Base-by-base conservation (phyloP, 768 basidiomycete species). In the Sporobolomyces pararoseus region DNA sequence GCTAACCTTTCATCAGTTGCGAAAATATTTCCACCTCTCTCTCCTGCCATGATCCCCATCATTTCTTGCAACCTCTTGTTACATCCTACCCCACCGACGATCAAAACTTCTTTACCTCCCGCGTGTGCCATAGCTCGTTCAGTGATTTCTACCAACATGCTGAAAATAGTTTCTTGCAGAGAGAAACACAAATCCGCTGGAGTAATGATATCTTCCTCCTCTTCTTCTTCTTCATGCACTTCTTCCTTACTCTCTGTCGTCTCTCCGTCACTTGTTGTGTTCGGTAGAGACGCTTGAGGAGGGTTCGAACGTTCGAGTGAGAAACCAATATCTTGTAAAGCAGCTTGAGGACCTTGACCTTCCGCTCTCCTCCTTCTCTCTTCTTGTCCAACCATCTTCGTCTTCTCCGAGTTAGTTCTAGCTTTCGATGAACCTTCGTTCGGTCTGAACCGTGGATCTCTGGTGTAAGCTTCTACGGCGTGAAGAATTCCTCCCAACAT, bases 51-150 rank as follows among this genome's bases (percentile, higher is more conserved):
- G 68, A 92, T 87, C 23, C 87, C 88, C 96, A 99, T 99, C 96
- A 99, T 99, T 76, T 96, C 86, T 81, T 99, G 96, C 46, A 99
- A 81, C 68, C 95, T 83, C 76, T 89, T 84, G 77, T 99, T 99
- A 75, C 90, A 93, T n/a, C 96, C 96, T n/a, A 99, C 96, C 39
- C 96, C 96, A 5, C 96, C 96, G 12, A 99, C 96, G 63, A 99
- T 93, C 47, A 99, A 84, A 2, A 97, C 94, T 76, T 99, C 94
- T 79, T 85, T 91, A 76, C 91, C 95, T 16, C 90, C 90, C 27
- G 97, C 94, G 79, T 98, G 96, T 34, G 96, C 96, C 96, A 99
- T 97, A 14, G 96, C 96, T 46, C 96, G 84, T 79, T 99, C 96
- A 0, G 96, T 98, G 69, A 97, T 99, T 81, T 99, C 96, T 21